These are phyloP conservation scores for Agaricales sp. DNA, from an alignment of 1,284 basidiomycete genomes.

Conservation along the genomic window DNA sequence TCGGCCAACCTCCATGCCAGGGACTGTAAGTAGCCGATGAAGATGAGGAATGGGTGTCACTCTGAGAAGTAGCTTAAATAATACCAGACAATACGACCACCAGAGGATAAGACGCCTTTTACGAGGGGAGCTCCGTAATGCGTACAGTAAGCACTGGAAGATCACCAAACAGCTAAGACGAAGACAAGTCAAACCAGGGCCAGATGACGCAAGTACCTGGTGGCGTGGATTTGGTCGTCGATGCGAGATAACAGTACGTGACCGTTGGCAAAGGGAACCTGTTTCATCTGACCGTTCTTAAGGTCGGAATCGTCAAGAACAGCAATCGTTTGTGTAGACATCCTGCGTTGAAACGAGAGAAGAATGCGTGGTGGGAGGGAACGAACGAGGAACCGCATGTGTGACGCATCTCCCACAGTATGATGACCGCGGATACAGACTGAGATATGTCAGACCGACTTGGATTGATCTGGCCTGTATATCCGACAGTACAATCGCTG, in stretches of 20 bases:
- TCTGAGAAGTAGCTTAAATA: conserved; percentile 19
- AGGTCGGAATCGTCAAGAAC: conserved; percentile 60
- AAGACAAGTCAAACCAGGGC: neutral
- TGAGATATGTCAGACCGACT: too few relatives aligned
- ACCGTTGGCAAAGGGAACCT: conserved; percentile 73
- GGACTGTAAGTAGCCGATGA: conserved; percentile 36
- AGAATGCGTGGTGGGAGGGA: neutral
- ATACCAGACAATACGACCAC: conserved; percentile 74
- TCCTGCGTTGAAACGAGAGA: conserved; percentile 11
- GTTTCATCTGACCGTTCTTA: conserved; percentile 76
- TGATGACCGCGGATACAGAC: too few relatives aligned
- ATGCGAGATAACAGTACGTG: conserved; percentile 77
- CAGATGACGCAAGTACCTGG: conserved; percentile 15
- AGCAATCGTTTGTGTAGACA: conserved; percentile 47
- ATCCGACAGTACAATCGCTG: too few relatives aligned
- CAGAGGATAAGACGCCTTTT: conserved; percentile 74
- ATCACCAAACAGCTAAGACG: neutral
- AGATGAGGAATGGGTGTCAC: neutral
- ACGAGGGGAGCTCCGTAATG: conserved; percentile 82
- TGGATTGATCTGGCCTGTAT: too few relatives aligned
- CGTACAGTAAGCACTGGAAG: conserved; percentile 71
- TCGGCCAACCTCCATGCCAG: conserved; percentile 73
- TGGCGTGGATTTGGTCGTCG: conserved; percentile 68
- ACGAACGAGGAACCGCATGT: neutral
- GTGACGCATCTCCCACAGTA: neutral